phyloP scores from a whole-genome alignment of 257 asterid species.

The Paraleonurus japonicus region DNA sequence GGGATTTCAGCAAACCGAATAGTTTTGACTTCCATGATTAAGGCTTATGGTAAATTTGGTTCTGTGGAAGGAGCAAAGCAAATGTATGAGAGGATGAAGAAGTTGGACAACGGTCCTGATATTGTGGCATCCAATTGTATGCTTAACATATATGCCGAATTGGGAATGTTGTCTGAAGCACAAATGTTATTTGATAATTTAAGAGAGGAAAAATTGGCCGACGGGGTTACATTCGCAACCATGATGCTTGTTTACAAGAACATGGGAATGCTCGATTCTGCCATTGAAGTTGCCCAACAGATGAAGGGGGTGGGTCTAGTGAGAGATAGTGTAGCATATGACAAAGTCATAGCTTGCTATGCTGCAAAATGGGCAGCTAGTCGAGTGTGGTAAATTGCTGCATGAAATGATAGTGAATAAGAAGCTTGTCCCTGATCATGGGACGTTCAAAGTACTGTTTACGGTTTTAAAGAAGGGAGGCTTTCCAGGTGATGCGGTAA shows the following conservation, averaged over 20 bases:
- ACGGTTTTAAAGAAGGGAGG: slow-evolving; percentile 75
- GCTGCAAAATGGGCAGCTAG: slow-evolving; percentile 60
- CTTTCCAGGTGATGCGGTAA: slow-evolving; percentile 55
- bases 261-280: slow-evolving; percentile 88
- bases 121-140: slow-evolving; percentile 84
- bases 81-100: slow-evolving; percentile 65
- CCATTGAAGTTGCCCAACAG: slow-evolving; percentile 73
- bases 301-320: slow-evolving; percentile 64
- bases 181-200: slow-evolving; percentile 45
- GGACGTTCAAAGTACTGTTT: slow-evolving; percentile 70
- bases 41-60: slow-evolving; percentile 74
- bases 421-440: slow-evolving; percentile 58
- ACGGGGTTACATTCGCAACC: slow-evolving; percentile 76
- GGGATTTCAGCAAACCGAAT: slow-evolving; percentile 66
- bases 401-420: slow-evolving; percentile 64
- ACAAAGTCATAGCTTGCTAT: slow-evolving; percentile 80
- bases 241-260: slow-evolving; percentile 83
- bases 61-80: slow-evolving; percentile 74
- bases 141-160: slow-evolving; percentile 71
- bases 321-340: slow-evolving; percentile 57
- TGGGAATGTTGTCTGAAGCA: slow-evolving; percentile 87
- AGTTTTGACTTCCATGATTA: slow-evolving; percentile 78
- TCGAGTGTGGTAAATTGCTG: slow-evolving; percentile 72
- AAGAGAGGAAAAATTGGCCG: slow-evolving; percentile 51
- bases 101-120: slow-evolving; percentile 66